Evolutionary conservation across 73 alveolate genomes (phyloP).

Genomic region (Paramecium sonneborni): DNA sequence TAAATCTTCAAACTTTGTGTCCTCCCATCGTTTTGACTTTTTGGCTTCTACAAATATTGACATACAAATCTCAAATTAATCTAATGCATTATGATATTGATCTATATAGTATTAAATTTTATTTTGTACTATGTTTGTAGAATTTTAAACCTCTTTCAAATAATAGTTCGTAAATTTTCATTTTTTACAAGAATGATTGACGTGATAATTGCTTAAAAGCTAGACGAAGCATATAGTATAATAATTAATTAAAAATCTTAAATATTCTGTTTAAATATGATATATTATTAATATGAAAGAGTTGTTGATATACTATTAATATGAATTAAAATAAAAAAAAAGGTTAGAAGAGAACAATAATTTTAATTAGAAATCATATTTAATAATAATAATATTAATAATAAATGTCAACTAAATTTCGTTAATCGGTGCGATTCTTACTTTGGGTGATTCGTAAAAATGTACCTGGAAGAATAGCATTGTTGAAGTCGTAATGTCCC

Average conservation of each 20-base stretch:
- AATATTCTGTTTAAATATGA: neutral
- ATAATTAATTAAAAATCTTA: neutral
- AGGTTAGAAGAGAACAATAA: no score
- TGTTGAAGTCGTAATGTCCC: conserved; percentile 30
- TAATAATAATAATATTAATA: no score
- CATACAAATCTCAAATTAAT: neutral
- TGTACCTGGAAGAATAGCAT: conserved; percentile 1
- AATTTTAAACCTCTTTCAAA: conserved; percentile 15
- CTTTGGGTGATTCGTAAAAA: neutral
- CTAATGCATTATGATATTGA: neutral
- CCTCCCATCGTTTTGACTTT: conserved; percentile 18
- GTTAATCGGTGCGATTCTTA: neutral
- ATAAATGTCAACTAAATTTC: neutral
- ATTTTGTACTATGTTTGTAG: neutral
- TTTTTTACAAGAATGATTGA: neutral
- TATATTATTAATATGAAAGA: no score
- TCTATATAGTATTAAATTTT: neutral
- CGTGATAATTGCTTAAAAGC: conserved; percentile 26
- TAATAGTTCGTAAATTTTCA: neutral
- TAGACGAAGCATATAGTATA: conserved; percentile 8
- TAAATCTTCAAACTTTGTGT: neutral
- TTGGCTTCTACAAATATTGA: conserved; percentile 16
- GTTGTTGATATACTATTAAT: no score
- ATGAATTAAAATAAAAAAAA: no score
- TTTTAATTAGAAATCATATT: no score